Evolutionary conservation across 1,139 yeast genomes (phyloP), one percentile per base, ranked within the genome.

Genomic region (Yamadazyma diospyri): DNA sequence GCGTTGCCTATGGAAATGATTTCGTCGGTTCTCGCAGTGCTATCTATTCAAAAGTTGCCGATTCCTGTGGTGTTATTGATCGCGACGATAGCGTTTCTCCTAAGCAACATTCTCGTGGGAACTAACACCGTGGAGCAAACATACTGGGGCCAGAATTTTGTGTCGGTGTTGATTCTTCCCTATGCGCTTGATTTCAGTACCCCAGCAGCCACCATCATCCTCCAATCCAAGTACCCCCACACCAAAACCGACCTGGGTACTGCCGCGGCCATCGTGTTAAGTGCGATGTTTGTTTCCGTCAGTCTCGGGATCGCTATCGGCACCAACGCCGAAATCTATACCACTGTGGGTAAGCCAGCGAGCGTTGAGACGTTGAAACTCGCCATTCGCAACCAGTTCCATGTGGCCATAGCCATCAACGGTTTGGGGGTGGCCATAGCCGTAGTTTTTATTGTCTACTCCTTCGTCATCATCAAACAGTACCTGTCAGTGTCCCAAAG

Each of bases 101-200:
- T 26, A 2, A 36, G 39, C 16, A 45, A 41, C 34, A 37, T 43
- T n/a, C 33, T 45, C 13, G 27, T 33, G n/a, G 48, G 47, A 6
- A 41, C 44, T 3, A 38, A 41, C 22, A 40, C 47, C 2, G 23
- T 29, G 2, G 32, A 31, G 6, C 49, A 45, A 29, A 31, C 38
- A 7, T 45, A 42, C 23, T 45, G 49, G 54, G 48, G 6, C 2
- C 76, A 72, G 37, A 61, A 69, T 28, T 76, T 79, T 42, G 67
- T 75, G 2, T 56, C 75, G 4, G 41, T 60, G 22, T 29, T 75
- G 2, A 43, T 78, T n/a, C 64, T 62, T 18, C 70, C 79, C 0
- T 66, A 71, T 43, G 85, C 81, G 0, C 76, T 79, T 80, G 85
- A 79, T 48, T 67, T 74, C 61, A 73, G 80, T 33, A 13, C 27